phyloP scores from a whole-genome alignment of 352 stramenopile species.

The Phytopythium delawarense region DNA sequence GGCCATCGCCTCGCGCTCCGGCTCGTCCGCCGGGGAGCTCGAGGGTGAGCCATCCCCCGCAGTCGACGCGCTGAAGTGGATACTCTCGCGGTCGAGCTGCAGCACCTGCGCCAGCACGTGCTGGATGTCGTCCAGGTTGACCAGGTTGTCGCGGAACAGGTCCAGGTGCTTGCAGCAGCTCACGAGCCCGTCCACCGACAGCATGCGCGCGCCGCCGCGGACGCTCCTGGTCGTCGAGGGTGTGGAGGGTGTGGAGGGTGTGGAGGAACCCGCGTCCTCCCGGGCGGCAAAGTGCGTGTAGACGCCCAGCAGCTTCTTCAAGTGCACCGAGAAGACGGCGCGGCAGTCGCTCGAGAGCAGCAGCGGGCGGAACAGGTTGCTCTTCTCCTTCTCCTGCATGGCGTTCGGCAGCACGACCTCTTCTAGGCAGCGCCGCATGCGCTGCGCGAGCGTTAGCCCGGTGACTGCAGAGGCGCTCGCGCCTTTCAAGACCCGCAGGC shows the following conservation, averaged over 20 bases:
- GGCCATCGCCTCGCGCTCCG: background rate
- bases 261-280: background rate
- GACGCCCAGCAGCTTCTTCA: conserved; percentile 34
- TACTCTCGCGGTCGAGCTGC: conserved; percentile 52
- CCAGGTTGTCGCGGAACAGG: conserved; percentile 48
- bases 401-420: conserved; percentile 50
- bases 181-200: conserved; percentile 46
- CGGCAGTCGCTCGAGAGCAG: conserved; percentile 47
- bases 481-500: conserved; percentile 10
- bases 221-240: too few relatives aligned
- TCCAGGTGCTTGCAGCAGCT: conserved; percentile 45
- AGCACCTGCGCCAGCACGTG: conserved; percentile 57
- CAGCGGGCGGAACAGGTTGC: conserved; percentile 45
- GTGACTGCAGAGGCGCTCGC: conserved; percentile 6
- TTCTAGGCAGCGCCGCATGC: conserved; percentile 42
- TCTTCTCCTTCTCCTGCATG: conserved; percentile 46
- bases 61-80: conserved; percentile 27
- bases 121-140: conserved; percentile 61
- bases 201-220: conserved; percentile 21
- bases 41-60: background rate
- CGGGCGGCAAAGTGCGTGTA: conserved; percentile 37
- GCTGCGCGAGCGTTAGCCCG: conserved; percentile 22
- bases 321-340: conserved; percentile 45
- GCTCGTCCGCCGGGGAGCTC: too few relatives aligned
- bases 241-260: background rate